Evolutionary conservation across 306 rosid species (phyloP), one percentile per base, ranked within the genome.

Genomic region (Fragaria vesca): DNA sequence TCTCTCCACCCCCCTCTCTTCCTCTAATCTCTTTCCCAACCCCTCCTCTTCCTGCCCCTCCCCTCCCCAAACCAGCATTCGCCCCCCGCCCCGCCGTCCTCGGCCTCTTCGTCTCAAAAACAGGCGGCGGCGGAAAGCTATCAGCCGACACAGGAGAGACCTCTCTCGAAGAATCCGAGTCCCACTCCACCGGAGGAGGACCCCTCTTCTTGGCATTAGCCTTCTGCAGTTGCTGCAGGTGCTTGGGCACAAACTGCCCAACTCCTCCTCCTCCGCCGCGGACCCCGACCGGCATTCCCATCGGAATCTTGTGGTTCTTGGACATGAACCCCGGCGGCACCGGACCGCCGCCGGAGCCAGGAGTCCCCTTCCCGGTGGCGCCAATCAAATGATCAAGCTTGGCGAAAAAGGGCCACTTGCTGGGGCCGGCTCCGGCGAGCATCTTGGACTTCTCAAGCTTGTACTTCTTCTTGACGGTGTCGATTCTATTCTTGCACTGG

Each of bases 401-500:
- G 0, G 84, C 93, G 32, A 30, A 96, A 76, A 96, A 96, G 45
- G 90, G 90, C 98, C 99, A 96, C 69, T 87, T 91, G 75, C 98
- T 96, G 3, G 88, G 84, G 0, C 82, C 88, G 9, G 83, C 79
- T 9, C 89, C 93, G 51, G 91, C 84, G 2, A 84, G 79, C 73
- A 91, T 87, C 91, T 90, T 96, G 2, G 97, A 78, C 32, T 96
- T 96, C 85, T 96, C 99, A 36, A 88, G 79, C 86, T 96, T 96
- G 78, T 86, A 96, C 88, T 93, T 96, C 94, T 96, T 96, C 84
- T 96, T 96, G 1, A 96, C 99, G 0, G 99, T 96, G 48, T 96
- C 99, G 79, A 96, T 96, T 82, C 99, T 89, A 69, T 96, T 96
- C 83, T 96, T 96, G 72, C 99, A 96, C 90, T 96, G 99, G 4